Percentiles rank a stretch among this genome's conserved stretches.
phyloP scores from a whole-genome alignment of 2,329 filamentous ascomycete species.

The Chaetomium olivaceum region DNA sequence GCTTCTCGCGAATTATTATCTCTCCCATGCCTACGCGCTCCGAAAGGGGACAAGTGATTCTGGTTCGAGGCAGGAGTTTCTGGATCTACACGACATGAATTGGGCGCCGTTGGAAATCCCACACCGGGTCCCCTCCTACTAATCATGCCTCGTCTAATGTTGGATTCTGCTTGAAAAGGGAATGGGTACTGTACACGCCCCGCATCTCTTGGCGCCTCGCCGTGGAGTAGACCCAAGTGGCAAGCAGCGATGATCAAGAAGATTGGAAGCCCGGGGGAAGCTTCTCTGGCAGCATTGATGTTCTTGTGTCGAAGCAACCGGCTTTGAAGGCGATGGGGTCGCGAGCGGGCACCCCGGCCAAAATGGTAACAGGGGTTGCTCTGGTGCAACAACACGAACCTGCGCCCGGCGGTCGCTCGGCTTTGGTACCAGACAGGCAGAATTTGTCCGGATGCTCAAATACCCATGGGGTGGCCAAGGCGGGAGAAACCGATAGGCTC shows the following conservation, averaged over 20 bases:
- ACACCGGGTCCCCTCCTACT: not conserved
- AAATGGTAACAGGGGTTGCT: not conserved
- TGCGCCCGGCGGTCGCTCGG: not conserved
- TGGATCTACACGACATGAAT: not conserved
- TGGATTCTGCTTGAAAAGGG: too few species aligned
- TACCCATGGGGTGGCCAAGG: slow-evolving; percentile 26
- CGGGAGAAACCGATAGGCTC: slow-evolving; percentile 27
- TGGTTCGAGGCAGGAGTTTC: not conserved
- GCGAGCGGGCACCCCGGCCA: not conserved
- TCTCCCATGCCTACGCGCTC: too few species aligned
- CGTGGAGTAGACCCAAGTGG: not conserved
- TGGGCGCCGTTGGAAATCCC: not conserved
- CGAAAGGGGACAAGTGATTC: not conserved
- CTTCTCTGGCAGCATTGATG: not conserved
- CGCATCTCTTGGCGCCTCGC: not conserved
- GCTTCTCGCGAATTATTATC: too few species aligned
- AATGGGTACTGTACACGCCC: slow-evolving; percentile 16
- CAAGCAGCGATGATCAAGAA: not conserved
- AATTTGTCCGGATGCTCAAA: slow-evolving; percentile 20
- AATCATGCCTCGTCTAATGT: not conserved
- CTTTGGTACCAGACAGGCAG: slow-evolving; percentile 14
- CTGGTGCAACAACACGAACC: not conserved
- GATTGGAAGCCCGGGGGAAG: not conserved
- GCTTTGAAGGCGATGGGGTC: not conserved
- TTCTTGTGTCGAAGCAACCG: not conserved